A percentile compares a stretch with the other conserved stretches of the same genome.
phyloP scores from a whole-genome alignment of 116 monocot species.

The Posidonia oceanica region DNA sequence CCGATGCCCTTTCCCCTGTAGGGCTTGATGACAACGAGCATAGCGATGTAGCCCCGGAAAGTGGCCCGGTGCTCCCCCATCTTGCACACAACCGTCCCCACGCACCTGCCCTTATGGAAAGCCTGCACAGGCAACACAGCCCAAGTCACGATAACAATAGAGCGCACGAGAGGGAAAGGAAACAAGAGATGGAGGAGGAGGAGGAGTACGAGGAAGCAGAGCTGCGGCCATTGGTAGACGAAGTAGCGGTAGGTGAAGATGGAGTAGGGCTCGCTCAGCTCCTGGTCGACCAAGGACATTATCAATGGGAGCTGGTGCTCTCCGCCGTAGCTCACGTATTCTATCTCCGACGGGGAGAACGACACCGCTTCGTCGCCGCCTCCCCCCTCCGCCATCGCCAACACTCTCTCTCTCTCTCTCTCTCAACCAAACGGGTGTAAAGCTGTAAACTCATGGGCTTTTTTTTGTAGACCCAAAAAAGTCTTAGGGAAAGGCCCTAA shows the following conservation, averaged over 20 bases:
- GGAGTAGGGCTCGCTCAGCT: slow-evolving; percentile 99
- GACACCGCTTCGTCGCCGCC: slow-evolving; percentile 6
- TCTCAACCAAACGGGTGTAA: too few species aligned
- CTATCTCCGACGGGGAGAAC: slow-evolving; percentile 40
- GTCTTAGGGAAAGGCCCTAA: too few species aligned
- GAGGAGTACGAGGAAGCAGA: slow-evolving; percentile 73
- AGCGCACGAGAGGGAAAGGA: not conserved
- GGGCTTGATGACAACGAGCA: slow-evolving; percentile 94
- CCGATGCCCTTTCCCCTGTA: slow-evolving; percentile 94
- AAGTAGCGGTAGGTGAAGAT: slow-evolving; percentile 99
- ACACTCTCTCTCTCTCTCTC: not conserved
- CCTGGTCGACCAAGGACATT: slow-evolving; percentile 87
- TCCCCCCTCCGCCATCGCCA: not conserved
- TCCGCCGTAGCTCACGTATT: slow-evolving; percentile 88
- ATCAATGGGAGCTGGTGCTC: slow-evolving; percentile 95
- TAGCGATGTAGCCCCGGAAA: slow-evolving; percentile 90
- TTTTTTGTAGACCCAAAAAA: not conserved
- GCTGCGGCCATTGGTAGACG: slow-evolving; percentile 97
- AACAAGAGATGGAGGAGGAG: not conserved
- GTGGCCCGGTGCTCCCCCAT: slow-evolving; percentile 80
- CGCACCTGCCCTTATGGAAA: slow-evolving; percentile 81
- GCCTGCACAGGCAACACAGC: slow-evolving; percentile 29
- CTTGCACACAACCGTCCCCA: slow-evolving; percentile 99
- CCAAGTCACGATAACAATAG: not conserved
- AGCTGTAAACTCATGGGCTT: not conserved